phyloP scores from a whole-genome alignment of 345 rosid genomes.

The Populus simonii region DNA sequence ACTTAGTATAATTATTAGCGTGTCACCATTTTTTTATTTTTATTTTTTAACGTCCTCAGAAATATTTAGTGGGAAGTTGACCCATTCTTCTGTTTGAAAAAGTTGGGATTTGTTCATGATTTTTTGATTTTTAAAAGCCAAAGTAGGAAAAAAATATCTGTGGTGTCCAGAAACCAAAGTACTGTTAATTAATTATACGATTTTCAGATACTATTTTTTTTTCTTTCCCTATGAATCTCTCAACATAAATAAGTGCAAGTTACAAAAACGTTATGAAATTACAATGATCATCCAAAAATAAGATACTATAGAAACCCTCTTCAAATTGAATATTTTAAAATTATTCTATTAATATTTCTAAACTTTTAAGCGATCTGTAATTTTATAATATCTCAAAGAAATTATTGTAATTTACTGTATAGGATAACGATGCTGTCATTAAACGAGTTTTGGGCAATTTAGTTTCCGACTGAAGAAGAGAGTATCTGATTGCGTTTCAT shows the following conservation, averaged over 20 bases:
- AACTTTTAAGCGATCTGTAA: no score
- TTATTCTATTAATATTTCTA: no score
- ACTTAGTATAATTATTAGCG: neutral
- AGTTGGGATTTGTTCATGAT: conserved; percentile 3
- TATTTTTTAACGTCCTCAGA: neutral
- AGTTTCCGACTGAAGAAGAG: neutral
- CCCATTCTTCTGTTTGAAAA: neutral
- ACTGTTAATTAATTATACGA: neutral
- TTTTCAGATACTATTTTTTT: neutral
- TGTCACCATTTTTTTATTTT: neutral
- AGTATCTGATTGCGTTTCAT: neutral
- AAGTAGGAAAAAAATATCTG: neutral
- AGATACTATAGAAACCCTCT: no score
- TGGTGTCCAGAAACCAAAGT: neutral
- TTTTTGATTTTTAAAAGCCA: neutral
- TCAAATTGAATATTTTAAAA: no score
- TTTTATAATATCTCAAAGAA: no score
- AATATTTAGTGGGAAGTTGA: conserved; percentile 8
- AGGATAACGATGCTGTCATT: neutral
- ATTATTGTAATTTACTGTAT: no score
- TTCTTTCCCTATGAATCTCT: neutral
- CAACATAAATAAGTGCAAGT: neutral
- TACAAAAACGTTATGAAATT: no score
- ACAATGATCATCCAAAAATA: no score
- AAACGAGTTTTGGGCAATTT: neutral